Evolutionary conservation across 23 red algal species (phyloP).

Genomic region (Chondrus crispus): DNA sequence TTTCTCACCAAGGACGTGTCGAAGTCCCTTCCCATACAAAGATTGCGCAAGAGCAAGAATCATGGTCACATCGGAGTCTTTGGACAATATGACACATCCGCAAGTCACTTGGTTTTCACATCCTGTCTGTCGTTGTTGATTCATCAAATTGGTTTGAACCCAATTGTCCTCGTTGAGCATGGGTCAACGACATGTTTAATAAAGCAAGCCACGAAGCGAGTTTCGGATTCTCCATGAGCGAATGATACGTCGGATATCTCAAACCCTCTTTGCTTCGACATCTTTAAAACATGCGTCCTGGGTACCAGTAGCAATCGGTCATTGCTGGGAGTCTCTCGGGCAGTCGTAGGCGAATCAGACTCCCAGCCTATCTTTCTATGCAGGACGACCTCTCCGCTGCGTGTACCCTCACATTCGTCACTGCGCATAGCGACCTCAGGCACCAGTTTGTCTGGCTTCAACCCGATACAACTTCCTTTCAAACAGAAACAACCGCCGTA

Average conservation of each 20-base stretch:
- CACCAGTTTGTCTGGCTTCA: background rate
- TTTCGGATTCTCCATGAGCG: slow-evolving; percentile 9
- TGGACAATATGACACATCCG: background rate
- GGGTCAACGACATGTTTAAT: background rate
- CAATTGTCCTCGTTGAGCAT: background rate
- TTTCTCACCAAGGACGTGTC: background rate
- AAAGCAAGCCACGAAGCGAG: background rate
- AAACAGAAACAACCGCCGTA: background rate
- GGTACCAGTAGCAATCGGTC: background rate
- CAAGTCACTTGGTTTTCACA: background rate
- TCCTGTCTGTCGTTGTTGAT: background rate
- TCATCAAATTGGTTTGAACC: background rate
- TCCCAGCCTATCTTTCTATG: background rate
- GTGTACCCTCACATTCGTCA: background rate
- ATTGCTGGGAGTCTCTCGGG: no score
- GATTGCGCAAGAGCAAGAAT: background rate
- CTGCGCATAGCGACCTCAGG: background rate
- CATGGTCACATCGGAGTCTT: slow-evolving; percentile 17
- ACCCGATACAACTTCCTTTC: background rate
- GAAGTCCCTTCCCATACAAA: background rate
- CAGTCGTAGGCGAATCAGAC: background rate
- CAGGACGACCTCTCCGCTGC: background rate
- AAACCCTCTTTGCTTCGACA: background rate
- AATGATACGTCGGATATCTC: background rate
- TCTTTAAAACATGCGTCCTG: background rate